A percentile compares a stretch with the other conserved stretches of the same genome.
Evolutionary conservation across 2,329 filamentous ascomycete species (phyloP).

Genomic region (Paracorniculantispora psalliotae): DNA sequence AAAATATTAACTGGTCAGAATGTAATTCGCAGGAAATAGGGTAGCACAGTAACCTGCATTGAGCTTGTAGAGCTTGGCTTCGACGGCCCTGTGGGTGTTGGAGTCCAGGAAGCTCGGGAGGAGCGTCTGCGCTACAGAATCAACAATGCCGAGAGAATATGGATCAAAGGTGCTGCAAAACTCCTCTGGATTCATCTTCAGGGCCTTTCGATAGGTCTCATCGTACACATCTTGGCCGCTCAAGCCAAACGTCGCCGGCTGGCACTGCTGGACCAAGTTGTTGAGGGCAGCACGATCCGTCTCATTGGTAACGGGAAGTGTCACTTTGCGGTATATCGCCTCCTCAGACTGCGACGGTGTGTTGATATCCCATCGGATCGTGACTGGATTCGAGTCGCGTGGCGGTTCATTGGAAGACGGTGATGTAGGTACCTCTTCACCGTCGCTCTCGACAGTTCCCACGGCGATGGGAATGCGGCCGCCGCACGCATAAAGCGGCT

Average conservation of each 20-base stretch:
- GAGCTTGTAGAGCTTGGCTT: conserved; percentile 53
- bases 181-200: conserved; percentile 40
- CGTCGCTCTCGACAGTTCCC: not conserved
- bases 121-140: conserved; percentile 42
- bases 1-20: not conserved
- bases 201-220: conserved; percentile 47
- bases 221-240: conserved; percentile 44
- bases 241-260: conserved; percentile 45
- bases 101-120: conserved; percentile 24
- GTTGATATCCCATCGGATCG: not conserved
- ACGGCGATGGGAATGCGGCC: not conserved
- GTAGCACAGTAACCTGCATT: conserved; percentile 35
- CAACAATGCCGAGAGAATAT: conserved; percentile 47
- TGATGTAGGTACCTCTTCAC: not conserved
- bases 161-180: conserved; percentile 50
- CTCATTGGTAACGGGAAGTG: not conserved
- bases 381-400: not conserved
- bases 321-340: not conserved
- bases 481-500: not conserved
- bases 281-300: not conserved
- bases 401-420: not conserved
- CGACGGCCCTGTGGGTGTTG: conserved; percentile 32
- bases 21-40: not conserved
- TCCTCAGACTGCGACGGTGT: not conserved
- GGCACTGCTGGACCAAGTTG: not conserved